These are phyloP conservation scores for Bacidia gigantensis DNA, from an alignment of 495 filamentous ascomycete genomes.

Conservation along the genomic window DNA sequence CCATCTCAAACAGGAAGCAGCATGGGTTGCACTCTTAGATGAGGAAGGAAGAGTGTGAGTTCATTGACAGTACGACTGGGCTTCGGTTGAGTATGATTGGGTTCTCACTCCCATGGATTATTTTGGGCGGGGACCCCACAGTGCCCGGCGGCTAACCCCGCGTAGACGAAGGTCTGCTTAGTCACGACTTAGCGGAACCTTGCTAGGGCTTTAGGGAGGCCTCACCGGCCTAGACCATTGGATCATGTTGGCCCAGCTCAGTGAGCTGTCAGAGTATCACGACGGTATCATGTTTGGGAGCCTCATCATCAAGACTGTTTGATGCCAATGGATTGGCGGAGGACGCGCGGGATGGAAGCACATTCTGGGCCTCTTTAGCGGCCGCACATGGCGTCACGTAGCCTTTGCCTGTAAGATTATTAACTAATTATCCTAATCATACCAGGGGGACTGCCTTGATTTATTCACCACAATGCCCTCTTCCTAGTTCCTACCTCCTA, in stretches of 20 bases:
- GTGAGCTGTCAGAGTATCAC: neutral
- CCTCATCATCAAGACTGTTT: neutral
- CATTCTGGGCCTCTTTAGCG: neutral
- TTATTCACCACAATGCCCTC: neutral
- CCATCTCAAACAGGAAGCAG: too few relatives aligned
- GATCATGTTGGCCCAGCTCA: neutral
- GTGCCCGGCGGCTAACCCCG: too few relatives aligned
- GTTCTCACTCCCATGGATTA: neutral
- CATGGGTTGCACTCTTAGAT: too few relatives aligned
- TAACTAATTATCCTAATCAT: neutral
- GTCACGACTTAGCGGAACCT: neutral
- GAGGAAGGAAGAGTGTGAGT: too few relatives aligned
- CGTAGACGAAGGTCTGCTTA: too few relatives aligned
- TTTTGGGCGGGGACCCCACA: neutral
- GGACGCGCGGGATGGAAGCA: neutral
- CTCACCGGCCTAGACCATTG: too few relatives aligned
- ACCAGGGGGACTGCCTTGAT: neutral
- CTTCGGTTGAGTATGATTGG: neutral
- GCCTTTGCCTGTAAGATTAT: neutral
- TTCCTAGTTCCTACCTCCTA: neutral
- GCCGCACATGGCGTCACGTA: neutral
- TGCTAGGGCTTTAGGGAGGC: too few relatives aligned
- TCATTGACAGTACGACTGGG: neutral
- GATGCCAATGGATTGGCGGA: neutral
- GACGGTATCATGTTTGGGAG: neutral